phyloP scores from a whole-genome alignment of 2,329 filamentous ascomycete genomes.

The Cadophora sp. region DNA sequence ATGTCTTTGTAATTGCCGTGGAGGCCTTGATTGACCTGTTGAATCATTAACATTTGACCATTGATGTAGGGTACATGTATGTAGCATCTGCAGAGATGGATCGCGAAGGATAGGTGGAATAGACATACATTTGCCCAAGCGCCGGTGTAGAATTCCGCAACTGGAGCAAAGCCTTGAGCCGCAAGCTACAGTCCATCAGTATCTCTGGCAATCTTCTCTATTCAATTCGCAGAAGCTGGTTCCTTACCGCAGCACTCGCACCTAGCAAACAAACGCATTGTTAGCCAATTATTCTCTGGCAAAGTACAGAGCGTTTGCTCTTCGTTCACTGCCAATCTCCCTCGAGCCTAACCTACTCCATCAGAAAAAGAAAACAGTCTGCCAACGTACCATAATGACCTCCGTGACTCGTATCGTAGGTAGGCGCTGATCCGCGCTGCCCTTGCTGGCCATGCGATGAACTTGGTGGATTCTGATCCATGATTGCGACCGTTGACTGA shows the following conservation, averaged over 20 bases:
- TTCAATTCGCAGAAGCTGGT: conserved; percentile 32
- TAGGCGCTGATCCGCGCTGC: conserved; percentile 58
- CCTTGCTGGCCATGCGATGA: conserved; percentile 61
- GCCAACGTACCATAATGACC: conserved; percentile 75
- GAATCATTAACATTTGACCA: background rate
- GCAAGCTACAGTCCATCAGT: conserved; percentile 68
- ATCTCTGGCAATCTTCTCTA: conserved; percentile 20
- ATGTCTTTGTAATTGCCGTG: conserved; percentile 95
- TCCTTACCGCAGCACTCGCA: conserved; percentile 70
- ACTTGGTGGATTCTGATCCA: conserved; percentile 47
- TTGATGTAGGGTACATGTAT: too few relatives aligned
- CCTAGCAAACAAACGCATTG: conserved; percentile 51
- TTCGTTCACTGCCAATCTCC: background rate
- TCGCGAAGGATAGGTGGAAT: background rate
- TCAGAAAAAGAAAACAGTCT: conserved; percentile 16
- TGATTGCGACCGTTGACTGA: conserved; percentile 1
- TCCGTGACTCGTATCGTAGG: conserved; percentile 76
- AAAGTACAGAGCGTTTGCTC: conserved; percentile 21
- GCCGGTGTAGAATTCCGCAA: conserved; percentile 87
- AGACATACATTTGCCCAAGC: conserved; percentile 88
- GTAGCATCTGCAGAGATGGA: background rate
- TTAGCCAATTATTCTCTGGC: conserved; percentile 36
- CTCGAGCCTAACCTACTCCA: background rate
- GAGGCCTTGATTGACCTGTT: conserved; percentile 91
- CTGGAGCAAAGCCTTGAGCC: conserved; percentile 85